Percentiles rank a stretch among this genome's conserved stretches.
Conservation (phyloP, 495 filamentous ascomycete species). For the Xylaria longipes region DNA sequence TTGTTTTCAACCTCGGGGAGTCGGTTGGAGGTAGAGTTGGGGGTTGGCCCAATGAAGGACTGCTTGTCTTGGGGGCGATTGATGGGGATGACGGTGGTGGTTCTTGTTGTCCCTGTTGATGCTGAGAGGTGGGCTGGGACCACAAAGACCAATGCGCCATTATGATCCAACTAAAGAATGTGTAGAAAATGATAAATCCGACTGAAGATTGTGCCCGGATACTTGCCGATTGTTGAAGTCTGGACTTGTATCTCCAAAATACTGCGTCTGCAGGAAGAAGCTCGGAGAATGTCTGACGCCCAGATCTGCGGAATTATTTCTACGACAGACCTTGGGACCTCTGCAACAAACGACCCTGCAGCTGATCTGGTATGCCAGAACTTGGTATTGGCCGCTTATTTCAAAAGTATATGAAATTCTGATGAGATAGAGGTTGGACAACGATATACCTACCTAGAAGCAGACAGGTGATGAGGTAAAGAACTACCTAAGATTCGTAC, state of each 20-base stretch:
- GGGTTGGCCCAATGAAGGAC: background rate
- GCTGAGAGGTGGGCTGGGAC: conserved; percentile 16
- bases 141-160: conserved; percentile 26
- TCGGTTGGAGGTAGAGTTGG: background rate
- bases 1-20: background rate
- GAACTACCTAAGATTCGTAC: background rate
- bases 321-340: background rate
- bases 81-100: background rate
- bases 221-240: background rate
- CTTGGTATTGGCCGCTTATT: background rate
- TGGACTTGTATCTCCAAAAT: background rate
- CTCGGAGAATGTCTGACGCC: background rate
- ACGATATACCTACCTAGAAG: background rate
- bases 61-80: background rate
- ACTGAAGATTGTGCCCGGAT: background rate
- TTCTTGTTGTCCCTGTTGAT: conserved; percentile 11
- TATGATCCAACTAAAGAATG: background rate
- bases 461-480: background rate
- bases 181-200: background rate
- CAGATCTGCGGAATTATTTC: background rate
- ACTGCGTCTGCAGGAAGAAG: background rate
- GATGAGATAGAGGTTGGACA: background rate
- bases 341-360: background rate
- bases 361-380: background rate
- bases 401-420: background rate